These are phyloP conservation scores for Leishmania braziliensis DNA, from an alignment of 208 protist genomes.

Conservation along the genomic window DNA sequence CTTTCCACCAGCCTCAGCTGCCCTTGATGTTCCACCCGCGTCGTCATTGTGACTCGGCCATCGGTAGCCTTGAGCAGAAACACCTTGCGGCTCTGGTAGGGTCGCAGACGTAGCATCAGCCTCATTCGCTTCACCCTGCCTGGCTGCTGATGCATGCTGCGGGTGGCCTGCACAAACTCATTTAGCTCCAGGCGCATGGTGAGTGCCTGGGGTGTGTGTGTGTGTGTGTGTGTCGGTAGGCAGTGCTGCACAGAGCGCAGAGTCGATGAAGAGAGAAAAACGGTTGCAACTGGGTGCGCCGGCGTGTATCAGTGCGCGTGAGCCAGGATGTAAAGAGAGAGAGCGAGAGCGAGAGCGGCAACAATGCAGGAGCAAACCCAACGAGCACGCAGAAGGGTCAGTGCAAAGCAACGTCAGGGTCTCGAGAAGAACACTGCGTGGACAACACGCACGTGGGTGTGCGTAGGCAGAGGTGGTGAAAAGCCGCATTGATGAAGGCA, in stretches of 20 bases:
- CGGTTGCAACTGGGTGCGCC: not conserved
- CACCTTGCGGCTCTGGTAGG: slow-evolving; percentile 35
- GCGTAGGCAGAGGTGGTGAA: not conserved
- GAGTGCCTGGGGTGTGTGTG: not conserved
- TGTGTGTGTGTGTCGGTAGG: not conserved
- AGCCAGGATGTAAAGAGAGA: not conserved
- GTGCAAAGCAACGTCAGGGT: no score
- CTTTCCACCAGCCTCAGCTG: slow-evolving; percentile 68
- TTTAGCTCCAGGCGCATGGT: slow-evolving; percentile 60
- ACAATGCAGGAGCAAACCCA: not conserved
- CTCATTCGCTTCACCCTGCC: slow-evolving; percentile 67
- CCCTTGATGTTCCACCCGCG: slow-evolving; percentile 53
- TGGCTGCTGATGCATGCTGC: slow-evolving; percentile 55
- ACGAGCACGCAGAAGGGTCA: not conserved
- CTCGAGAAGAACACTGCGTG: not conserved
- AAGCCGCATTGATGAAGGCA: not conserved
- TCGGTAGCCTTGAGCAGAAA: slow-evolving; percentile 79
- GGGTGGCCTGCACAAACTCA: slow-evolving; percentile 60
- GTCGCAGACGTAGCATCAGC: slow-evolving; percentile 68
- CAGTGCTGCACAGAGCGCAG: no score
- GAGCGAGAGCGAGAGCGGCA: not conserved
- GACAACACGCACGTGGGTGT: not conserved
- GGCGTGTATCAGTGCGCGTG: not conserved
- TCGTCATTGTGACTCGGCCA: slow-evolving; percentile 65
- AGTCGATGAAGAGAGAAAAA: no score